These are phyloP conservation scores for Musa itinerans DNA, from an alignment of 176 grass and related monocot genomes.

Conservation along the genomic window DNA sequence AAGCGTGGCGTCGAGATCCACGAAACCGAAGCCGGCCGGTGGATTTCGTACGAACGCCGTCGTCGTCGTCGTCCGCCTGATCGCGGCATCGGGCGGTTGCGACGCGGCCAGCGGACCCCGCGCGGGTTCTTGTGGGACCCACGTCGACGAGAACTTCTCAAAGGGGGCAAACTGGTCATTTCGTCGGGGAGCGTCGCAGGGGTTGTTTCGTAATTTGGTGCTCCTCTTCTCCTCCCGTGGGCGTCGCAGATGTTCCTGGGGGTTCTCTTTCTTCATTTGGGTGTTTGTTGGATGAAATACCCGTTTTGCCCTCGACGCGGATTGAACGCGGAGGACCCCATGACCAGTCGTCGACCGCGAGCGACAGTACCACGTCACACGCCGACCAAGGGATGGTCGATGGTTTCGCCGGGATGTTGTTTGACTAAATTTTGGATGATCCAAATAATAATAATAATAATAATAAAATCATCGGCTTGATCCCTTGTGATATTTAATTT, in stretches of 20 bases:
- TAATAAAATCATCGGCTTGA: no score
- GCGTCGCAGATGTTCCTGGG: background rate
- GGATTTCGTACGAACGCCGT: no score
- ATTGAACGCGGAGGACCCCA: background rate
- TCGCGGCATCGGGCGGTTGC: background rate
- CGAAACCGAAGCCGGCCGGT: no score
- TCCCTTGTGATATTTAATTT: no score
- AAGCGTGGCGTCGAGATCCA: no score
- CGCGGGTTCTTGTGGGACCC: background rate
- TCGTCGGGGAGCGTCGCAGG: background rate
- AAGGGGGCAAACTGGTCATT: background rate
- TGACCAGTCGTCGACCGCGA: background rate
- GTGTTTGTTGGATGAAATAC: background rate
- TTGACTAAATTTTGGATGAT: no score
- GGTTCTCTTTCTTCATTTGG: background rate
- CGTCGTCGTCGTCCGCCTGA: background rate
- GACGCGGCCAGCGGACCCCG: background rate
- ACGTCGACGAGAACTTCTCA: background rate
- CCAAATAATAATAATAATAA: no score
- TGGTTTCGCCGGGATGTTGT: no score
- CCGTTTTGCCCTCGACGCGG: slow-evolving; percentile 5
- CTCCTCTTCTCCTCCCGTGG: background rate
- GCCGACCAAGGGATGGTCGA: no score
- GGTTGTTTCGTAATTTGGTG: background rate
- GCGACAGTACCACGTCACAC: background rate